Evolutionary conservation across 2,329 filamentous ascomycete species (phyloP).

Genomic region (Nothomitra cinnamomea): DNA sequence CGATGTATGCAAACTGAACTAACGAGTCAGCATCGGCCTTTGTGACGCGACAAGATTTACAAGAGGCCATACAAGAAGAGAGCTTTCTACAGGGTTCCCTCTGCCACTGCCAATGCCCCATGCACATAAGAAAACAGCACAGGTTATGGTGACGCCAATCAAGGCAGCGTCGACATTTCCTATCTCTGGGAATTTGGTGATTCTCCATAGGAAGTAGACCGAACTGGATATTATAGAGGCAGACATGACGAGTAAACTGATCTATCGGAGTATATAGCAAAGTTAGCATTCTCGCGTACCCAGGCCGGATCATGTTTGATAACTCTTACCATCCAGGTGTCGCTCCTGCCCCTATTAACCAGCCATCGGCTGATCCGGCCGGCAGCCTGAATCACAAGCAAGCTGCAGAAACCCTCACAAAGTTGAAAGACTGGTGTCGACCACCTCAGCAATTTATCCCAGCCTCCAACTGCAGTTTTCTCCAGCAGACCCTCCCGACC

Average conservation of each 20-base stretch:
- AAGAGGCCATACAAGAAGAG: conserved; percentile 42
- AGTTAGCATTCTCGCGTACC: conserved; percentile 11
- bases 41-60: background rate
- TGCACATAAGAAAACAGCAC: conserved; percentile 77
- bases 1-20: conserved; percentile 69
- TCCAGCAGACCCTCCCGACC: conserved; percentile 73
- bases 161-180: conserved; percentile 82
- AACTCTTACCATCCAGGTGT: conserved; percentile 79
- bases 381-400: conserved; percentile 86
- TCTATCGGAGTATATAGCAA: conserved; percentile 32
- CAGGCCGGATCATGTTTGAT: background rate
- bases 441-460: conserved; percentile 79
- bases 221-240: conserved; percentile 86
- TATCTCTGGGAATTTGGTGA: conserved; percentile 84
- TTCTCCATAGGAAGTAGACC: conserved; percentile 90
- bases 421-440: conserved; percentile 91
- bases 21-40: background rate
- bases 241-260: conserved; percentile 71
- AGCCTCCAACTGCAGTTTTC: conserved; percentile 61
- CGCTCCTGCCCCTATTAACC: conserved; percentile 81
- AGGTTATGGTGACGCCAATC: conserved; percentile 84
- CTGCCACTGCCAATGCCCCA: conserved; percentile 90
- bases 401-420: conserved; percentile 86
- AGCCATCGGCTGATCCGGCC: conserved; percentile 91
- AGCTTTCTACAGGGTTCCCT: conserved; percentile 90